A percentile compares a stretch with the other conserved stretches of the same genome.
Conservation (phyloP, 768 basidiomycete genomes). For the Xerocomus brunneocitrinus region DNA sequence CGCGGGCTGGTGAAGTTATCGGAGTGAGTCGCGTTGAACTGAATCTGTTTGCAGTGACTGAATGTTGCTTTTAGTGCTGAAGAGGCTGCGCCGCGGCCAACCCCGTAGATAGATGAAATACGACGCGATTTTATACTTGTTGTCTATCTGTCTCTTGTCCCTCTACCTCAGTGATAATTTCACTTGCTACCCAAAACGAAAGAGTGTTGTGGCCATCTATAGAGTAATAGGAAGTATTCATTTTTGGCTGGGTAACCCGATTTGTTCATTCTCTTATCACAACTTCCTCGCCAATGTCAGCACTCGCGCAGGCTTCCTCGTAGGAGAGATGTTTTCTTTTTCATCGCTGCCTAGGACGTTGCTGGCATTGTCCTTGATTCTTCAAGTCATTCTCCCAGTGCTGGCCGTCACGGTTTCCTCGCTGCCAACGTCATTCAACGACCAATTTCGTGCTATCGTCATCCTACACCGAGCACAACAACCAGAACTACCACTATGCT, state of each 20-base stretch:
- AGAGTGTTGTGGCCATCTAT: too few species aligned
- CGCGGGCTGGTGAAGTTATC: conserved; percentile 41
- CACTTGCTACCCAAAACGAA: not conserved
- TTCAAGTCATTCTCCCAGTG: conserved; percentile 30
- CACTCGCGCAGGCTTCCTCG: not conserved
- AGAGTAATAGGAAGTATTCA: too few species aligned
- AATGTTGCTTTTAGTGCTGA: conserved; percentile 24
- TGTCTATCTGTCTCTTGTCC: conserved; percentile 7
- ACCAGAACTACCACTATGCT: conserved; percentile 61
- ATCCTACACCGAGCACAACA: conserved; percentile 39
- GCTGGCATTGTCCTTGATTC: conserved; percentile 32
- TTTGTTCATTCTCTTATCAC: not conserved
- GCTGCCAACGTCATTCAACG: conserved; percentile 41
- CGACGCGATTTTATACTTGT: conserved; percentile 6
- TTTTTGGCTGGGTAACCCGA: too few species aligned
- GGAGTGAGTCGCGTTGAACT: conserved; percentile 7
- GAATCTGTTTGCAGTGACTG: not conserved
- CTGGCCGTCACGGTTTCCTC: conserved; percentile 25
- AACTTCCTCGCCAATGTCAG: conserved; percentile 5
- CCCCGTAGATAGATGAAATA: conserved; percentile 8
- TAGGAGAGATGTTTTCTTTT: conserved; percentile 8
- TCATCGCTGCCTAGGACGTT: conserved; percentile 13
- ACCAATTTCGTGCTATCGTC: conserved; percentile 59
- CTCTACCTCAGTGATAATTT: conserved; percentile 3
- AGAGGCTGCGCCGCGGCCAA: not conserved